Evolutionary conservation across 2,329 filamentous ascomycete genomes (phyloP), one percentile per base, ranked within the genome.

Genomic region (Harringtonia lauricola): DNA sequence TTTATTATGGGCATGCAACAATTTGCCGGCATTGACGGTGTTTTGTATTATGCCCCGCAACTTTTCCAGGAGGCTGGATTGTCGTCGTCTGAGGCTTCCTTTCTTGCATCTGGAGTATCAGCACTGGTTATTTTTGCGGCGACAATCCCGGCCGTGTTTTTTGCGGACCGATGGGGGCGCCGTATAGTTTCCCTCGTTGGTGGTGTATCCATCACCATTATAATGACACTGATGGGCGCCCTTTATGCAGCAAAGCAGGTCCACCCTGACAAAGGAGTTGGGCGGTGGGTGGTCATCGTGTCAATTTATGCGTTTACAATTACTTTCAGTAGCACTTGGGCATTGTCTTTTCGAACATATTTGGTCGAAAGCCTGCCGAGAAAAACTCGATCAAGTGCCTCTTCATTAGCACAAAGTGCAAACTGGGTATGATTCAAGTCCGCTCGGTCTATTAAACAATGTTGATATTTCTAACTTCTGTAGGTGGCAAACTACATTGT

Each of bases 1-100:
- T 79, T 79, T 45, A 57, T 81, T 19, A 67, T 81, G 63, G 69
- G 62, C 1, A 71, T 78, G 60, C 71, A 78, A 46, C 77, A 81
- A 39, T 62, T 80, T 12, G 70, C 64, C 17, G 76, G 77, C 0
- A 79, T 81, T 33, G 76, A 81, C 31, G 76, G 42, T 24, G 68
- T 81, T 0, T 60, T 80, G 2, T 79, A 76, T 48, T 81, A 82
- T 44, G 74, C 76, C 0, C 77, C 79, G 0, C 61, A 73, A 0
- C 59, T 82, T 0, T 81, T 82, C 50, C 62, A 67, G 18, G 72
- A 78, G 44, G 75, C 78, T 0, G 78, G 78, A 0, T 63, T 81
- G 3, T 60, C 63, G 8, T 71, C 69, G 2, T 63, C 69, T 12
- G 64, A 68, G 44, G 67, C 71, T 2, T 71, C 67, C 0, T 74